Conservation (phyloP, 305 asterid genomes). For the Salvia sclarea region DNA sequence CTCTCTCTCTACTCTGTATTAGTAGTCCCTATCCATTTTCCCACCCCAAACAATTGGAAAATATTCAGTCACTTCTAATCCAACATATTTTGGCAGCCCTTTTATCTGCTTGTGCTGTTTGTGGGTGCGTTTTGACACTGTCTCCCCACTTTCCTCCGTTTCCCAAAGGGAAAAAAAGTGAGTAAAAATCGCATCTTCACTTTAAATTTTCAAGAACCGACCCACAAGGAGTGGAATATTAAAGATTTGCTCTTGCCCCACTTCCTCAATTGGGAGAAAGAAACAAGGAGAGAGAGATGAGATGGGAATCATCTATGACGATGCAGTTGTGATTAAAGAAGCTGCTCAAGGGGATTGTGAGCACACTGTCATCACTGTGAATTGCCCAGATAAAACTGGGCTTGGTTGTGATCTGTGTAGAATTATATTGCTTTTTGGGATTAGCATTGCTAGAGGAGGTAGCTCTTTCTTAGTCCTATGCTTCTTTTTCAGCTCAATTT, state of each 20-base stretch:
- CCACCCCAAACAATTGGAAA: slow-evolving; percentile 27
- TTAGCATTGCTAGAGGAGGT: slow-evolving; percentile 76
- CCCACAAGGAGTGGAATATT: slow-evolving; percentile 6
- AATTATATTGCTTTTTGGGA: slow-evolving; percentile 60
- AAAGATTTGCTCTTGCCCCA: slow-evolving; percentile 24
- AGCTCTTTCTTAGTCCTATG: not conserved
- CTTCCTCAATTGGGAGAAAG: slow-evolving; percentile 10
- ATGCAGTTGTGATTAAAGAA: slow-evolving; percentile 60
- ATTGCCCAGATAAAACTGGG: slow-evolving; percentile 81
- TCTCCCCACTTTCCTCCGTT: slow-evolving; percentile 24
- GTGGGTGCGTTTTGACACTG: slow-evolving; percentile 31
- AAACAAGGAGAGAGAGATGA: slow-evolving; percentile 24
- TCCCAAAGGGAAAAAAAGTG: not conserved
- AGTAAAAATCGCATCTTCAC: slow-evolving; percentile 21
- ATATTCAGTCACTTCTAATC: slow-evolving; percentile 8
- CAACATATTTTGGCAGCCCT: not conserved
- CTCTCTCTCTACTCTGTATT: slow-evolving; percentile 28
- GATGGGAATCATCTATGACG: slow-evolving; percentile 64
- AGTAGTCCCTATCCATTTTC: slow-evolving; percentile 28
- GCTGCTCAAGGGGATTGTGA: slow-evolving; percentile 45
- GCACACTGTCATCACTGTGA: slow-evolving; percentile 57
- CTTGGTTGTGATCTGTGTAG: slow-evolving; percentile 75
- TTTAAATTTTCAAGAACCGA: slow-evolving; percentile 17
- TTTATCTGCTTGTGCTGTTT: slow-evolving; percentile 2
- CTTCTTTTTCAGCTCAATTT: not conserved